Evolutionary conservation across 2,329 filamentous ascomycete species (phyloP), one percentile per base, ranked within the genome.

Genomic region (Sporothrix brunneoviolacea): DNA sequence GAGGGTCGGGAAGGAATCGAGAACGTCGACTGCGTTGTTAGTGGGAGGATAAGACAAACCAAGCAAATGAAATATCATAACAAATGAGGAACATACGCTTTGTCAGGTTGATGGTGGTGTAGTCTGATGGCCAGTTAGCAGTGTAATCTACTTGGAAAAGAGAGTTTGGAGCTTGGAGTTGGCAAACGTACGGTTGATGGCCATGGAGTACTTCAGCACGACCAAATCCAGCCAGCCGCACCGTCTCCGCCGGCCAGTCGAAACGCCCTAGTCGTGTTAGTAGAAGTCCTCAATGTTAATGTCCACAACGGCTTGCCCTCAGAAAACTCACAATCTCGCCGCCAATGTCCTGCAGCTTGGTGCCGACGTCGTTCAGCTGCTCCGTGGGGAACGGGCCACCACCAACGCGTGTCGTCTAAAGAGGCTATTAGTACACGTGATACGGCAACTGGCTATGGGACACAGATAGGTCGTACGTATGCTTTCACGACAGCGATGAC

Each of bases 1-100:
- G 68, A 94, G 77, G 61, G 81, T 83, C 9, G 79, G 73, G 64
- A 95, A 89, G 28, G 79, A 79, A 63, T 90, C 86, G 15, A 90
- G 74, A 33, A 89, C 75, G 59, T 88, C 83, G 19, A 87, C 66
- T 81, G 74, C 24, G 24, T 5, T 28, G 24, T 28, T 28, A 28
- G 24, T 63, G 62, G 74, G 74, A 62, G 73, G 8, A 64, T 15
- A 48, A 35, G 35, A 36, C 27, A 12, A n/a, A n/a, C n/a, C n/a
- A n/a, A n/a, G n/a, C n/a, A n/a, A n/a, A n/a, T n/a, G n/a, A n/a
- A n/a, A n/a, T n/a, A n/a, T n/a, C n/a, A n/a, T n/a, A n/a, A n/a
- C n/a, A n/a, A n/a, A n/a, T n/a, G n/a, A n/a, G n/a, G 53, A 33
- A 40, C 46, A 12, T 47, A 57, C 52, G 50, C 59, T 79, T 82